Conservation (phyloP, 140 eudicot genomes). For the Flaveria floridana region DNA sequence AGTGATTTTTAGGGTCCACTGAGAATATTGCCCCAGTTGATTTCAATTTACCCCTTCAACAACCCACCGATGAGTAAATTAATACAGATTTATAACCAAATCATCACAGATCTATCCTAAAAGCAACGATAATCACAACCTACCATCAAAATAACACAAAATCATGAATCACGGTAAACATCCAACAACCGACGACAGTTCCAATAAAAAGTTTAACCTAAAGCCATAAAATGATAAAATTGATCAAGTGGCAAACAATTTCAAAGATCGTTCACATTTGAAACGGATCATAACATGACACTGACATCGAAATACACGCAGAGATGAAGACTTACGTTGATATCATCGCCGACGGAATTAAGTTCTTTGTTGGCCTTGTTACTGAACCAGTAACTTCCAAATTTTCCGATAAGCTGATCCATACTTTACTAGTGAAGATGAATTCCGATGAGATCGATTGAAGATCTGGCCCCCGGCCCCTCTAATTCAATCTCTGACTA, state of each 20-base stretch:
- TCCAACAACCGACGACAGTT: conserved; percentile 20
- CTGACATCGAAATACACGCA: neutral
- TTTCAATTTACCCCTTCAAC: neutral
- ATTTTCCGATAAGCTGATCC: conserved; percentile 72
- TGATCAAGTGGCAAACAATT: conserved; percentile 4
- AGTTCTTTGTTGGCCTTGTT: conserved; percentile 75
- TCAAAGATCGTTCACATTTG: neutral
- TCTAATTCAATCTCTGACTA: neutral
- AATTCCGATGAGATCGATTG: conserved; percentile 3
- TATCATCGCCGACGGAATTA: conserved; percentile 71
- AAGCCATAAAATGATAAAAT: neutral
- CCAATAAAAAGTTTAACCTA: conserved; percentile 6
- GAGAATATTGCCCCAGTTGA: neutral
- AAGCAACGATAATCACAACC: neutral
- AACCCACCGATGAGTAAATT: conserved; percentile 8
- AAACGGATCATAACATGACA: neutral
- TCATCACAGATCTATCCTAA: conserved; percentile 28
- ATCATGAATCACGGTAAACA: conserved; percentile 16
- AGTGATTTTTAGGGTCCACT: neutral
- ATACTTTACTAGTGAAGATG: conserved; percentile 31
- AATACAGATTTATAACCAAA: neutral
- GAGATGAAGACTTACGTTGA: conserved; percentile 52
- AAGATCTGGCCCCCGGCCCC: conserved; percentile 11
- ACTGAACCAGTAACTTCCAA: conserved; percentile 78
- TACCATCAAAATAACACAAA: conserved; percentile 2